Base-by-base conservation (phyloP, 2,329 filamentous ascomycete genomes). In the Trichoderma lentiforme region DNA sequence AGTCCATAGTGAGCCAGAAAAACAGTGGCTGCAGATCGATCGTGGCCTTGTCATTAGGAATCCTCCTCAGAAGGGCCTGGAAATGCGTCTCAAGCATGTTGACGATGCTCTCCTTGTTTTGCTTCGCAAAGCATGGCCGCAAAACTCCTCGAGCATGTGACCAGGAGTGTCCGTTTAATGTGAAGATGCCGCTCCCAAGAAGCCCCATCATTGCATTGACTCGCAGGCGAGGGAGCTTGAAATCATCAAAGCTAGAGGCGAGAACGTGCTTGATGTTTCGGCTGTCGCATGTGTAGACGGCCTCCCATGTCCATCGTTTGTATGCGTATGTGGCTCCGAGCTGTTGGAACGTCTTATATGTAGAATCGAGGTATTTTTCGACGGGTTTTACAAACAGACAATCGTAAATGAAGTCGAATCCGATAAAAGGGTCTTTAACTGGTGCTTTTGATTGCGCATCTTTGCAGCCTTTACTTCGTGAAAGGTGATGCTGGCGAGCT, bases 251-350 rank as follows among this genome's bases (percentile, higher is more conserved):
- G 24, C 85, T 83, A 0, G 83, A 83, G 0, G 86, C 84, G 1
- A 90, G 82, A 3, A 90, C 81, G 1, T 87, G 83, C 74, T 89
- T 86, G 65, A 90, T 81, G 74, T 90, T 90, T 14, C 83, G 83
- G 1, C 83, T 81, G 28, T 89, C 87, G 53, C 80, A 80, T 1
- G 80, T 82, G 57, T 80, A 80, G 9, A 80, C 78, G 4, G 81
- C 76, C 30, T 78, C 74, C 77, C 77, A 80, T 0, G 80, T 77
- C 77, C 78, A 80, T 36, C 80, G 71, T 68, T 74, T 77, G 36
- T 80, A 77, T 15, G 77, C 75, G 51, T 81, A 81, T 3, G 81
- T 82, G 9, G 75, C 73, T 2, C 80, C 80, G 68, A 81, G 79
- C 39, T 70, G 63, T 18, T 73, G 73, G 63, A 81, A 82, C 1